Evolutionary conservation across 352 stramenopile genomes (phyloP), one percentile per base, ranked within the genome.

Genomic region (Blastocystis sp.): DNA sequence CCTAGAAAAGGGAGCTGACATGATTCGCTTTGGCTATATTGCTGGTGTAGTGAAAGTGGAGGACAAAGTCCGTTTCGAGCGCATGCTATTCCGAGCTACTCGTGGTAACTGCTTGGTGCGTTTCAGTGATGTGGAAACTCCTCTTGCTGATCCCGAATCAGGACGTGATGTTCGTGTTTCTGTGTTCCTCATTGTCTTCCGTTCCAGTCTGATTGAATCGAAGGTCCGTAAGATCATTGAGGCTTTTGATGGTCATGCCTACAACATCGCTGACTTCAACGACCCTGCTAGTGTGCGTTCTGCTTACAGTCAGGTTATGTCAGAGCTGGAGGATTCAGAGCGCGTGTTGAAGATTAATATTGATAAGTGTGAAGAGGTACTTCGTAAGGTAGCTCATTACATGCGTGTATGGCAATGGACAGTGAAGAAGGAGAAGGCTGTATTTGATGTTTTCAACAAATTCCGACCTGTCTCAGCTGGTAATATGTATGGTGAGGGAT

Each of bases 171-270:
- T 98, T n/a, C 91, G 93, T 76, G 95, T 96, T 91, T 92, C 92
- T 57, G 93, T 96, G 56, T 96, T 96, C 88, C 81, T 93, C 51
- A 77, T 93, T 30, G 92, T 93, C 53, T 92, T 96, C 93, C 96
- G 98, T 92, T 98, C 96, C n/a, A 92, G 93, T 5, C 95, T 96
- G 82, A 98, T 99, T 89, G 95, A 98, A 91, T 94, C 89, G 69
- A 99, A 99, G 92, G 93, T 99, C 35, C 97, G 97, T 90, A 98
- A 98, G 92, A 99, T 99, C 90, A 98, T 96, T 90, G 96, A 98
- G 89, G 96, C 97, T 11, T 99, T 99, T 92, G 92, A 95, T 73
- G 97, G 96, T 40, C 95, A 97, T 11, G 90, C 97, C 59, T 99
- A 99, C 93, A 95, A 94, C 56, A 91, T 98, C 75, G 95, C 96